Conservation (phyloP, 1,284 basidiomycete species). For the Sporisorium iseilematis-ciliati region DNA sequence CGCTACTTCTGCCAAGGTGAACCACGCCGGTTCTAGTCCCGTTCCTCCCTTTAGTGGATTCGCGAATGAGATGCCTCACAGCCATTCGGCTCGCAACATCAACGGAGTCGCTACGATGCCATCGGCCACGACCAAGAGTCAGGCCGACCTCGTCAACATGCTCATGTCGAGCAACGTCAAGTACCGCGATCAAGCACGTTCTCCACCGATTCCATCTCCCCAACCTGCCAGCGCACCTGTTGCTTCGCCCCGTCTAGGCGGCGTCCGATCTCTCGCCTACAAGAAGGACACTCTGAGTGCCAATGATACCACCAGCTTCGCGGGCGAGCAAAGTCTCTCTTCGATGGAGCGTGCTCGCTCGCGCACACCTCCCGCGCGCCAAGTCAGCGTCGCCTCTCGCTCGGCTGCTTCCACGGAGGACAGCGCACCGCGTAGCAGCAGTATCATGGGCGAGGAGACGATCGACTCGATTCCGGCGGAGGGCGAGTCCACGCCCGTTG, state of each 20-base stretch:
- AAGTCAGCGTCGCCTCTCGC: slow-evolving; percentile 12
- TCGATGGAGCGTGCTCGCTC: slow-evolving; percentile 25
- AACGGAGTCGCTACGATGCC: slow-evolving; percentile 6
- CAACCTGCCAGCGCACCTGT: slow-evolving; percentile 13
- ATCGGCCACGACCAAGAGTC: slow-evolving; percentile 11
- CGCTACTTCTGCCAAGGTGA: slow-evolving; percentile 7
- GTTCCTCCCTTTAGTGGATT: slow-evolving; percentile 9
- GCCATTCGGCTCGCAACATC: slow-evolving; percentile 23
- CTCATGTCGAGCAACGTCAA: slow-evolving; percentile 36
- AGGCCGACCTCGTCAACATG: slow-evolving; percentile 27
- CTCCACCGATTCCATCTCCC: slow-evolving; percentile 33
- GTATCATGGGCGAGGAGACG: slow-evolving; percentile 14
- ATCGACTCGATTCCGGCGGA: slow-evolving; percentile 13
- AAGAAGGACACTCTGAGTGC: slow-evolving; percentile 32
- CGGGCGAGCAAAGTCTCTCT: slow-evolving; percentile 18
- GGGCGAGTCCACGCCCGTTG: slow-evolving; percentile 31
- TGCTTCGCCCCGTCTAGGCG: slow-evolving; percentile 33
- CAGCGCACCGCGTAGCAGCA: slow-evolving; percentile 21
- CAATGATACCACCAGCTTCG: slow-evolving; percentile 15
- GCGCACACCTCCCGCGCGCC: slow-evolving; percentile 28
- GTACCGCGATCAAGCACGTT: slow-evolving; percentile 32
- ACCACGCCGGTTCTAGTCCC: slow-evolving; percentile 3
- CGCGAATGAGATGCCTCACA: slow-evolving; percentile 19
- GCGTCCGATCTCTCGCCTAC: slow-evolving; percentile 32
- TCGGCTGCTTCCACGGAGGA: slow-evolving; percentile 13